A percentile compares a stretch with the other conserved stretches of the same genome.
phyloP scores from a whole-genome alignment of 2,329 filamentous ascomycete species.

The Chrysoporthe deuterocubensis region DNA sequence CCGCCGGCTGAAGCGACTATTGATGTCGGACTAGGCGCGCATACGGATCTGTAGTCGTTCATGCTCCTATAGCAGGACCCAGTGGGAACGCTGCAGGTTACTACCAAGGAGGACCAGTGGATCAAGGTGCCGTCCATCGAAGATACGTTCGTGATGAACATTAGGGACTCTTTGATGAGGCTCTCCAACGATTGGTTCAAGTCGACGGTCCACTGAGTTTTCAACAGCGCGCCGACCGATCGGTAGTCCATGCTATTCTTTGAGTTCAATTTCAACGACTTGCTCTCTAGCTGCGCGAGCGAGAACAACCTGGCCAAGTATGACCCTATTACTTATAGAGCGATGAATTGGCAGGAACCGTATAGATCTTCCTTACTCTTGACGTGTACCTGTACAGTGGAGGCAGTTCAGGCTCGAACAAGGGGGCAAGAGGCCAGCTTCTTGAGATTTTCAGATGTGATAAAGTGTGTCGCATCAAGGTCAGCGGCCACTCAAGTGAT shows the following conservation, averaged over 20 bases:
- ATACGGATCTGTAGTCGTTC: constrained; percentile 52
- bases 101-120: constrained; percentile 49
- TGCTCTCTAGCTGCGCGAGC: constrained; percentile 52
- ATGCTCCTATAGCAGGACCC: constrained; percentile 54
- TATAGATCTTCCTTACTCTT: neutral
- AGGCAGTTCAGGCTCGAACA: constrained; percentile 40
- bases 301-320: constrained; percentile 52
- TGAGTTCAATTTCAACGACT: constrained; percentile 56
- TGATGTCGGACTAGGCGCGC: constrained; percentile 49
- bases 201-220: constrained; percentile 53
- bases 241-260: constrained; percentile 61
- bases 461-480: no score
- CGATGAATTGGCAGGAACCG: constrained; percentile 40
- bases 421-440: constrained; percentile 13
- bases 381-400: constrained; percentile 27
- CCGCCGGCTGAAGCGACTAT: constrained; percentile 35
- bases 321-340: constrained; percentile 55
- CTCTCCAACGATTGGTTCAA: constrained; percentile 54
- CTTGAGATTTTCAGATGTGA: neutral
- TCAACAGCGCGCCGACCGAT: constrained; percentile 45
- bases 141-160: constrained; percentile 55
- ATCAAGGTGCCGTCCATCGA: constrained; percentile 47
- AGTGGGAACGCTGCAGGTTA: constrained; percentile 46
- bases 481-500: no score
- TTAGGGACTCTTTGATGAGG: constrained; percentile 57